Evolutionary conservation across 2,329 filamentous ascomycete genomes (phyloP), one percentile per base, ranked within the genome.

Genomic region (Scedosporium aurantiacum): DNA sequence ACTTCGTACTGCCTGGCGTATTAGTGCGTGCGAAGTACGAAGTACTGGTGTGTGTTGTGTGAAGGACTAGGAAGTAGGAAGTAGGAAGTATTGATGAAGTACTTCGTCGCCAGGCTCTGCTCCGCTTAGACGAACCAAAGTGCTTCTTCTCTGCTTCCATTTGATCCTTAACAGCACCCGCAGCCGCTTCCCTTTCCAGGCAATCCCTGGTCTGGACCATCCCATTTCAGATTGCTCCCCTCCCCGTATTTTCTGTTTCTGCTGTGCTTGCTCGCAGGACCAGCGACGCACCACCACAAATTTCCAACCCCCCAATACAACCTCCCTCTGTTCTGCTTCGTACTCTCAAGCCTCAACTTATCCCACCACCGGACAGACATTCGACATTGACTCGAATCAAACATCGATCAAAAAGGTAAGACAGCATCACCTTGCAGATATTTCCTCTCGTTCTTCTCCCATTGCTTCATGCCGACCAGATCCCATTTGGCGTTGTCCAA

Each of bases 261-360:
- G 58, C 43, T 52, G 58, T 52, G 25, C 37, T 50, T 60, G 25
- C 25, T 27, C 16, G 16, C 58, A 45, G 41, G 27, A 40, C 25
- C 25, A 50, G 10, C 41, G 32, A 52, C 40, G 43, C 23, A 50
- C 58, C 58, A 60, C 16, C 58, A 40, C 45, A 58, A 60, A 55
- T 60, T 60, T 60, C 58, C 58, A 60, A 60, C 58, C 58, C 28
- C 58, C 58, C 58, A 21, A 54, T 43, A 55, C 28, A 25, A 60
- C 45, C 18, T 55, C 45, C 28, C 45, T 16, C 58, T n/a, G 10
- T 21, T 54, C 21, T 41, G 12, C 28, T 43, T n/a, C n/a, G n/a
- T n/a, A n/a, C n/a, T n/a, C n/a, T n/a, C n/a, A n/a, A n/a, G n/a
- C n/a, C 43, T 16, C 21, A 45, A 23, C 23, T 10, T 21, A 28